Evolutionary conservation across 495 filamentous ascomycete species (phyloP), one percentile per base, ranked within the genome.

Genomic region (Penicillium verhagenii): DNA sequence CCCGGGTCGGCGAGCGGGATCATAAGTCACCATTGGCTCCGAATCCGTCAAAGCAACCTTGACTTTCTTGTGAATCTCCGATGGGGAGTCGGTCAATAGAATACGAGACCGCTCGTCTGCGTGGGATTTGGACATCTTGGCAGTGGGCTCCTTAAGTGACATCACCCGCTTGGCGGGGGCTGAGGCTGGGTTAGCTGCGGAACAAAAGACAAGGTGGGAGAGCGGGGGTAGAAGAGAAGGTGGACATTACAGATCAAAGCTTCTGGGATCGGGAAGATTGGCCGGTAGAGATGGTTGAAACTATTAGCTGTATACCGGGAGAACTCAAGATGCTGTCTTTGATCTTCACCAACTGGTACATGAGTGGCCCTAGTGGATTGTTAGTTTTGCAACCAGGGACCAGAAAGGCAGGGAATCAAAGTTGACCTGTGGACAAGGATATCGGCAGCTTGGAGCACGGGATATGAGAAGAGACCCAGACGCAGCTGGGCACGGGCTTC

Each of bases 91-190:
- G n/a, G 84, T 92, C 50, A 98, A 80, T 14, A 93, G 73, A 57
- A 98, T 94, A 23, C 89, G 77, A 11, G 91, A 95, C 18, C 73
- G 74, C n/a, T 75, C 70, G 57, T 88, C 80, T 1, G 70, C 50
- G 60, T 91, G 81, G 3, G 91, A 96, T 70, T 98, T 98, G 43
- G 90, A 95, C 94, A 98, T 98, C 61, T 98, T 98, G 21, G 79
- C 63, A 2, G 58, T 58, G 1, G 94, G 92, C 14, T 90, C 69
- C 28, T 79, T 82, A 26, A 98, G 83, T 14, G 91, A 96, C 92
- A 96, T 96, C 46, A 98, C 79, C 57, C 95, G 82, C 54, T 86
- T 90, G 20, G 86, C 84, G 25, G 90, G 86, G 44, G 88, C 86
- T 89, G 53, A n/a, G 31, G 14, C 50, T 33, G 18, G 43, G 40